Conservation (phyloP, 805 yeast genomes). For the Metschnikowia similis region DNA sequence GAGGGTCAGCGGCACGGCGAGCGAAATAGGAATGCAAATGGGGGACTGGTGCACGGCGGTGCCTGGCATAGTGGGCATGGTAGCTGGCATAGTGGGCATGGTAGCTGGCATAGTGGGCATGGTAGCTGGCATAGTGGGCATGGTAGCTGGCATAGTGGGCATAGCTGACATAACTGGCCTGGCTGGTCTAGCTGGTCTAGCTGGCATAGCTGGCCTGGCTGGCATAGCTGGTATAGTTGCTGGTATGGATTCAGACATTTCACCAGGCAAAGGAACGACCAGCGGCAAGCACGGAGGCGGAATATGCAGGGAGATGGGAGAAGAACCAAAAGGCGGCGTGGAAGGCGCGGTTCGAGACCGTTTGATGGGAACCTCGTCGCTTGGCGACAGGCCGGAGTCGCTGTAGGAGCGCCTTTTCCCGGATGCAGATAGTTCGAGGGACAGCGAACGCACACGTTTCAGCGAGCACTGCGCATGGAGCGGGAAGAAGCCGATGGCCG, state of each 20-base stretch:
- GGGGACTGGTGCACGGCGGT: not conserved
- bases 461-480: not conserved
- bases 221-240: too few species aligned
- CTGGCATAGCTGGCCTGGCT: too few species aligned
- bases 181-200: too few species aligned
- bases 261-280: too few species aligned
- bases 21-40: not conserved
- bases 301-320: too few species aligned
- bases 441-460: not conserved
- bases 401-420: slow-evolving; percentile 27
- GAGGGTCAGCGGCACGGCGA: not conserved
- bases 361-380: not conserved
- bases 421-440: slow-evolving; percentile 1
- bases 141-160: too few species aligned
- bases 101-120: too few species aligned
- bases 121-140: too few species aligned
- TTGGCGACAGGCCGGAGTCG: slow-evolving; percentile 12
- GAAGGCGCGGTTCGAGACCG: slow-evolving; percentile 14
- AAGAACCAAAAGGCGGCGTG: slow-evolving; percentile 6
- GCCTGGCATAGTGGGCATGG: not conserved
- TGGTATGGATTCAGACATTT: too few species aligned
- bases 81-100: too few species aligned
- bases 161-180: too few species aligned
- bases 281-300: too few species aligned
- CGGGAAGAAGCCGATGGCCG: slow-evolving; percentile 1